Conservation (phyloP, 257 asterid species). For the Primulina huaijiensis region DNA sequence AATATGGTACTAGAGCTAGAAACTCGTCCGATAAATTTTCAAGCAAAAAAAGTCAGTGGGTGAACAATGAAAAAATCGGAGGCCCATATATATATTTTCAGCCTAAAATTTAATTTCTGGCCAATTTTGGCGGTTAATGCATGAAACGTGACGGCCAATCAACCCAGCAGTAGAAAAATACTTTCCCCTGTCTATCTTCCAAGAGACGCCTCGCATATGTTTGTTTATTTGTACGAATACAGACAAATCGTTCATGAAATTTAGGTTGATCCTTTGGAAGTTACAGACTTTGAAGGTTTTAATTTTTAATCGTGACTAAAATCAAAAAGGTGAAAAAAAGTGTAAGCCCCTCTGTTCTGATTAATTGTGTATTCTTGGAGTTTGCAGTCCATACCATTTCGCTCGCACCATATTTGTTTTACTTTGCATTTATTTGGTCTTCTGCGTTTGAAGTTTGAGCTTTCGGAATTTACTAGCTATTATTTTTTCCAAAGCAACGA, state of each 20-base stretch:
- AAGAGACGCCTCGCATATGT: not conserved
- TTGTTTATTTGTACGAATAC: not conserved
- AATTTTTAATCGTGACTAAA: too few species aligned
- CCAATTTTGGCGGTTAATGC: not conserved
- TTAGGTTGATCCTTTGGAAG: not conserved
- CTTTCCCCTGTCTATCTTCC: not conserved
- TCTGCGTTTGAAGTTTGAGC: not conserved
- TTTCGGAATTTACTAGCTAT: not conserved
- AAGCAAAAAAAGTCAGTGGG: not conserved
- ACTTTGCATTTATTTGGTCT: too few species aligned
- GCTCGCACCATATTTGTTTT: too few species aligned
- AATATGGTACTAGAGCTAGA: not conserved
- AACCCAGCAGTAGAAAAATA: not conserved
- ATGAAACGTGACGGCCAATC: not conserved
- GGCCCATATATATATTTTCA: too few species aligned
- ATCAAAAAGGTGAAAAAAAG: not conserved
- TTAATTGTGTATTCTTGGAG: too few species aligned
- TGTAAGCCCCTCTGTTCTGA: not conserved
- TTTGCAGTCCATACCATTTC: too few species aligned
- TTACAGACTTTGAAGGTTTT: not conserved
- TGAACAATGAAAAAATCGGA: too few species aligned
- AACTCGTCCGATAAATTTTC: not conserved
- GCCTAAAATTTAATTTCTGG: too few species aligned
- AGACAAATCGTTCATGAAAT: not conserved
- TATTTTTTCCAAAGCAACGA: not conserved